Conservation (phyloP, 2,329 filamentous ascomycete genomes). For the Niveomyces coronatus region DNA sequence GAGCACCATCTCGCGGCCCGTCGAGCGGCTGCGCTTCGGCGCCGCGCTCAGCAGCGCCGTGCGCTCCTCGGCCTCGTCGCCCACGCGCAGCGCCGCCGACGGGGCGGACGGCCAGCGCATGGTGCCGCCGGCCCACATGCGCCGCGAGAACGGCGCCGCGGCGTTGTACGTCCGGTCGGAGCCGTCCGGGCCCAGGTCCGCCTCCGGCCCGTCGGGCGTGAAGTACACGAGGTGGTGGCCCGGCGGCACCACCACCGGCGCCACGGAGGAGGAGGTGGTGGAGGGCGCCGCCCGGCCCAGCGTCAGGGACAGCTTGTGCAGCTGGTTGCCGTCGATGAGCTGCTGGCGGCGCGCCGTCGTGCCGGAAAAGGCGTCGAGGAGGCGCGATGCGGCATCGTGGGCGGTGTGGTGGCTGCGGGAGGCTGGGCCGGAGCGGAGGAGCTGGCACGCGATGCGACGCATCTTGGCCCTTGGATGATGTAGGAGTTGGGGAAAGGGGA, state of each 20-base stretch:
- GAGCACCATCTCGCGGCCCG: constrained; percentile 52
- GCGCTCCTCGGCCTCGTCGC: constrained; percentile 44
- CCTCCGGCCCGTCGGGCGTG: constrained; percentile 44
- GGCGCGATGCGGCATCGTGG: constrained; percentile 20
- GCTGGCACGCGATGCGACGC: not conserved
- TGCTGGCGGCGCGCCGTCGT: constrained; percentile 29
- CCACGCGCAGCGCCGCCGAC: constrained; percentile 32
- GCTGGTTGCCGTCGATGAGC: constrained; percentile 49
- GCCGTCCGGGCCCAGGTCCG: constrained; percentile 46
- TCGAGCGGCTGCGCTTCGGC: constrained; percentile 43
- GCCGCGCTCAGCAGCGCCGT: constrained; percentile 44
- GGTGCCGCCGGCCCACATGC: constrained; percentile 59
- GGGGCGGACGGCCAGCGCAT: constrained; percentile 39
- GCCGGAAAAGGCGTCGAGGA: constrained; percentile 21
- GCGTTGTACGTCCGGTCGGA: constrained; percentile 52
- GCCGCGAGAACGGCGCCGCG: constrained; percentile 46
- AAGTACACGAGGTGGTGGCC: constrained; percentile 57
- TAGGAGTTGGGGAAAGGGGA: too few relatives aligned
- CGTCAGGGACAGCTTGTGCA: constrained; percentile 50
- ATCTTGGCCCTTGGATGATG: too few relatives aligned
- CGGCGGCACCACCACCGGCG: constrained; percentile 41
- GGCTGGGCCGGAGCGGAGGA: not conserved
- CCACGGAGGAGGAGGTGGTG: too few relatives aligned
- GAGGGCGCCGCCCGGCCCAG: constrained; percentile 35
- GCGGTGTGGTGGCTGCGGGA: not conserved